Conservation (phyloP, 768 basidiomycete species). For the Suillus occidentalis region DNA sequence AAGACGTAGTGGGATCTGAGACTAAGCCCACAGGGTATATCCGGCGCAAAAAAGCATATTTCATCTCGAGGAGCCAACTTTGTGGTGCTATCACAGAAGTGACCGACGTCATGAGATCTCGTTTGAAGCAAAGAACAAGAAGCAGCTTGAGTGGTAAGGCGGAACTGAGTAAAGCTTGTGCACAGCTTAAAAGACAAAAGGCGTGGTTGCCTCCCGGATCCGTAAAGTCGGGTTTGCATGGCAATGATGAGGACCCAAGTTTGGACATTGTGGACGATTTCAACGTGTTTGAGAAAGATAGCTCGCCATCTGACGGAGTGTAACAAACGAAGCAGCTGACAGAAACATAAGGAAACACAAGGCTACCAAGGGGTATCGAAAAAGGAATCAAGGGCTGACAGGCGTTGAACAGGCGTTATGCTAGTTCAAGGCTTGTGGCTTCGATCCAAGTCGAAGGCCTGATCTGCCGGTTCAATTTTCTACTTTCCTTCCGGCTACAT, state of each 20-base stretch:
- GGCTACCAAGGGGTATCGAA: conserved; percentile 14
- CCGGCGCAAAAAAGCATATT: conserved; percentile 5
- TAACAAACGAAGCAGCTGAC: conserved; percentile 13
- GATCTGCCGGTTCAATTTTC: conserved; percentile 11
- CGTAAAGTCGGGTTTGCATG: conserved; percentile 13
- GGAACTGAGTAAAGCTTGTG: neutral
- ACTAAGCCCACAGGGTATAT: conserved; percentile 3
- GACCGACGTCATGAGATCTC: conserved; percentile 2
- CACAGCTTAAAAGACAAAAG: neutral
- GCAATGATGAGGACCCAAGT: conserved; percentile 8
- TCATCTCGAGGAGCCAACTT: conserved; percentile 4
- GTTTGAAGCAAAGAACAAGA: conserved; percentile 3
- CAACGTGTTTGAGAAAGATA: conserved; percentile 19
- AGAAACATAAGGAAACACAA: conserved; percentile 11
- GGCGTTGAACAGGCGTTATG: conserved; percentile 8
- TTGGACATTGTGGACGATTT: conserved; percentile 19
- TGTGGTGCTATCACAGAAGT: neutral
- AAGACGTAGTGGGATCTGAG: conserved; percentile 6
- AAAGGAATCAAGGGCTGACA: conserved; percentile 11
- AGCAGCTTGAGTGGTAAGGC: neutral
- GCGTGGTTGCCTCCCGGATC: conserved; percentile 18
- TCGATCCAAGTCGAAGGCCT: conserved; percentile 7
- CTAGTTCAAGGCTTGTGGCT: conserved; percentile 1
- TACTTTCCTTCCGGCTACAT: conserved; percentile 18
- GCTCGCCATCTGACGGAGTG: conserved; percentile 4